Percentiles rank a stretch among this genome's conserved stretches.
phyloP scores from a whole-genome alignment of 345 rosid species.

The Populus davidiana region DNA sequence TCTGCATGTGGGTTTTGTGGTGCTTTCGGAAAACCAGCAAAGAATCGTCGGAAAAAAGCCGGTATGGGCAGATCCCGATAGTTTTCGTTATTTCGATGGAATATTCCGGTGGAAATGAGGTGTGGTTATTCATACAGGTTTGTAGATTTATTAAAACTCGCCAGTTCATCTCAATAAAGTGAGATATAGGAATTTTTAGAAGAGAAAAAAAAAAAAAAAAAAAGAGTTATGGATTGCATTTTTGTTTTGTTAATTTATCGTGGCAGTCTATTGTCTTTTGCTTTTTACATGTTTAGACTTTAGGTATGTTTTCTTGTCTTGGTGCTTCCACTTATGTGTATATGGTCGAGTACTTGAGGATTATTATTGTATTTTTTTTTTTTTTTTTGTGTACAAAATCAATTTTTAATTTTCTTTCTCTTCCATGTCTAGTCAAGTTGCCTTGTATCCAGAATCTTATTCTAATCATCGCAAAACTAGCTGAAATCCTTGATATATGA shows the following conservation, averaged over 20 bases:
- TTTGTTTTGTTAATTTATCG: conserved; percentile 3
- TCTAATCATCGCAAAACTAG: not conserved
- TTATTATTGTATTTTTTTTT: not conserved
- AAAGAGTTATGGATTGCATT: not conserved
- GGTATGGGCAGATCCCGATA: conserved; percentile 63
- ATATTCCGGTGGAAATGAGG: conserved; percentile 22
- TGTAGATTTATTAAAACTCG: not conserved
- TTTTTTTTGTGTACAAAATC: conserved; percentile 9
- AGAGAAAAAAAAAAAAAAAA: not conserved
- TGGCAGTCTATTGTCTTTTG: not conserved
- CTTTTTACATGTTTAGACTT: not conserved
- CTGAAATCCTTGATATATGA: not conserved
- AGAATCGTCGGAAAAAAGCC: conserved; percentile 44
- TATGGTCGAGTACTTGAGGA: conserved; percentile 17
- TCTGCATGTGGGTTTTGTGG: conserved; percentile 81
- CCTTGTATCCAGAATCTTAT: not conserved
- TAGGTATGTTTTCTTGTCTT: conserved; percentile 10
- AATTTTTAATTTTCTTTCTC: not conserved
- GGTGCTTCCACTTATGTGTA: conserved; percentile 27
- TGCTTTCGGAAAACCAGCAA: conserved; percentile 49
- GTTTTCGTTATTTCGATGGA: conserved; percentile 8
- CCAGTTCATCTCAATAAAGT: conserved; percentile 27
- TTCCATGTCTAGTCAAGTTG: not conserved
- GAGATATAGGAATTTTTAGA: conserved; percentile 17
- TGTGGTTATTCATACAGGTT: conserved; percentile 4